Conservation (phyloP, 352 stramenopile species). For the Thraustotheca clavata region DNA sequence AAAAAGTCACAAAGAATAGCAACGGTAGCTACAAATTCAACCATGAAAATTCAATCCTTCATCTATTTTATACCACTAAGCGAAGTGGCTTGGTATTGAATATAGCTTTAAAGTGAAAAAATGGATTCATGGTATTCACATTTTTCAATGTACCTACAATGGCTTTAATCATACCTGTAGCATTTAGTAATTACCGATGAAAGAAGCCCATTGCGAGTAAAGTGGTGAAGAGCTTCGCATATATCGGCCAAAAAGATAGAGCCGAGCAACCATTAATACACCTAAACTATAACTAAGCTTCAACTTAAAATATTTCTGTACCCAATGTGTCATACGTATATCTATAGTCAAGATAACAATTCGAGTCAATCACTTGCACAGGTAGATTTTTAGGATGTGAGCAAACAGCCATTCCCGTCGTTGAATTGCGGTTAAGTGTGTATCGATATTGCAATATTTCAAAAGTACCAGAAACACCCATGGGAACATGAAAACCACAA, state of each 20-base stretch:
- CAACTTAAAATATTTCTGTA: slow-evolving; percentile 20
- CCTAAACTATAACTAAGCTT: slow-evolving; percentile 23
- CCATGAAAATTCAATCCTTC: neutral
- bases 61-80: slow-evolving; percentile 34
- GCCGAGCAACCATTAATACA: slow-evolving; percentile 52
- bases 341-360: slow-evolving; percentile 53
- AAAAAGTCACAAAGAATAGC: slow-evolving; percentile 36
- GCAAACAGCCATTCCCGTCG: neutral
- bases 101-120: slow-evolving; percentile 73
- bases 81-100: slow-evolving; percentile 61
- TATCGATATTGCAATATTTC: slow-evolving; percentile 42
- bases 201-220: slow-evolving; percentile 69
- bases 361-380: slow-evolving; percentile 16
- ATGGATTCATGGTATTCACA: slow-evolving; percentile 65
- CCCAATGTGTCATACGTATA: slow-evolving; percentile 55
- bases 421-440: slow-evolving; percentile 18
- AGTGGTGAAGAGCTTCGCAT: slow-evolving; percentile 56
- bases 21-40: slow-evolving; percentile 27
- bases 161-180: neutral
- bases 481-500: slow-evolving; percentile 58
- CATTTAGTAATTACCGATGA: slow-evolving; percentile 36
- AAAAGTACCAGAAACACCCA: slow-evolving; percentile 32
- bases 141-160: slow-evolving; percentile 42
- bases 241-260: slow-evolving; percentile 62
- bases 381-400: neutral